Base-by-base conservation (phyloP, 1,284 basidiomycete species). In the Melanopsichium pennsylvanicum region DNA sequence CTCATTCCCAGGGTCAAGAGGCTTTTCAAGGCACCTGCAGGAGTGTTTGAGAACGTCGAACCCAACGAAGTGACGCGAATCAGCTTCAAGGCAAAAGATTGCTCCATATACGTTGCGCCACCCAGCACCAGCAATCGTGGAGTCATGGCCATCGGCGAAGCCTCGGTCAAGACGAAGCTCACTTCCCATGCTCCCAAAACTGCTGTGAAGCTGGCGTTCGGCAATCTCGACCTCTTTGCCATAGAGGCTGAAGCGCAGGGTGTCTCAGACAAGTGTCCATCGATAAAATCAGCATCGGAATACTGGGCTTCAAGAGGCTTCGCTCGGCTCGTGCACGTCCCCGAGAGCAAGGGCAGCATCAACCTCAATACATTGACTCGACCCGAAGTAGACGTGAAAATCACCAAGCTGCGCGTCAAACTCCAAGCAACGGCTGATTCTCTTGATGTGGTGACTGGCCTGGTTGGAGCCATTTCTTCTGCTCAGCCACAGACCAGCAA, bases 11-110 rank as follows among this genome's bases (percentile, higher is more conserved):
- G 93, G 64, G 70, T 97, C 7, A 82, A 81, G 4, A 52, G 60
- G 1, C 94, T 95, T 75, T 83, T 85, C 25, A 92, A 92, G 79
- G 87, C 93, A 19, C 95, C 95, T 12, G 90, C 91, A 40, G 93
- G 91, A 36, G 92, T 90, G 0, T 97, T 98, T 78, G 93, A 96
- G 79, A 87, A 92, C 38, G 92, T 97, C 12, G 88, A 93, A 18
- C 95, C 95, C 0, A 93, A 87, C 60, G 94, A 97, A 79, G 84
- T 90, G 26, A 96, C 93, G 2, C 84, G 85, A 5, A 83, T 97
- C 23, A 83, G 63, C 36, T 39, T 78, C 39, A 66, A 63, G 32
- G 35, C 63, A 10, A 48, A 49, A 19, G 61, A 69, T 22, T 62
- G 52, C 27, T 68, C 68, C 2, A 10, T 75, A 5, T 29, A 46